A percentile compares a stretch with the other conserved stretches of the same genome.
These are phyloP conservation scores for Proliferodiscus dingleyae DNA, from an alignment of 2,329 filamentous ascomycete genomes.

Conservation along the genomic window DNA sequence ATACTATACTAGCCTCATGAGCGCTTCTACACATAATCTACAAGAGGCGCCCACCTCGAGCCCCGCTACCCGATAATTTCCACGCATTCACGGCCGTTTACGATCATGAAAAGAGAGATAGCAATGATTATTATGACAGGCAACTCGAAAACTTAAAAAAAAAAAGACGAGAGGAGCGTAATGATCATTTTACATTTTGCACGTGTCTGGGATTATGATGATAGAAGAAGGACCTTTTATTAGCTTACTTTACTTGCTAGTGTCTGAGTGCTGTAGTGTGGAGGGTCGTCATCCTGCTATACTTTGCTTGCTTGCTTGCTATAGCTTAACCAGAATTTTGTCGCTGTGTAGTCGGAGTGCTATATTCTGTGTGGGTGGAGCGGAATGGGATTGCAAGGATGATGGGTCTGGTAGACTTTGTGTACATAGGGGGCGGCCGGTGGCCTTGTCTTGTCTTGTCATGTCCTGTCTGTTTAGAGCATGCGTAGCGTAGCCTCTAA, in stretches of 20 bases:
- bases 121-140: slow-evolving; percentile 20
- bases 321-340: slow-evolving; percentile 22
- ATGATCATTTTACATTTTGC: slow-evolving; percentile 6
- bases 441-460: too few species aligned
- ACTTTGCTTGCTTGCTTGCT: slow-evolving; percentile 12
- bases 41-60: slow-evolving; percentile 2
- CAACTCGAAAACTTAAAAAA: not conserved
- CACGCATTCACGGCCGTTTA: slow-evolving; percentile 32
- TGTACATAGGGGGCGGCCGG: slow-evolving; percentile 1
- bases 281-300: slow-evolving; percentile 6
- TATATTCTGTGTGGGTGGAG: too few species aligned
- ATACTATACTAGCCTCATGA: slow-evolving; percentile 17
- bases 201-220: slow-evolving; percentile 11
- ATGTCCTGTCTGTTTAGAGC: too few species aligned
- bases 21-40: slow-evolving; percentile 24
- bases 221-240: slow-evolving; percentile 4
- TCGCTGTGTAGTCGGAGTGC: slow-evolving; percentile 16
- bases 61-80: slow-evolving; percentile 10
- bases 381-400: not conserved
- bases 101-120: slow-evolving; percentile 20
- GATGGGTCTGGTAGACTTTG: not conserved
- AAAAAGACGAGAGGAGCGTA: slow-evolving; percentile 2
- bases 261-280: slow-evolving; percentile 2
- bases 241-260: too few species aligned
- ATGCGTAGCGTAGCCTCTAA: too few species aligned